Evolutionary conservation across 176 grass and related monocot genomes (phyloP).

Genomic region (Leersia perrieri): DNA sequence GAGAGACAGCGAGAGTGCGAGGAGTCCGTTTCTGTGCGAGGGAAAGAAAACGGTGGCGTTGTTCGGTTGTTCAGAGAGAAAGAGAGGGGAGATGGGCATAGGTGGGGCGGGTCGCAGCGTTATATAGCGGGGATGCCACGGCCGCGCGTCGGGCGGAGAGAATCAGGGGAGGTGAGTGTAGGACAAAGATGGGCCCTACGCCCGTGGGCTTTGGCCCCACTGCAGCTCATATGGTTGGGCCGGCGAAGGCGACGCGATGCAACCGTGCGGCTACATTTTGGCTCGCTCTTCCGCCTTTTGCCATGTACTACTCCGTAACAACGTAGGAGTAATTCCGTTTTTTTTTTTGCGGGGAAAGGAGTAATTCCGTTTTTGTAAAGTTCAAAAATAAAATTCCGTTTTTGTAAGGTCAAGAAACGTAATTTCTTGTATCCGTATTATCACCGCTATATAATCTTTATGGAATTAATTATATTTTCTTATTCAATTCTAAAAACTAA

Average conservation of each 20-base stretch:
- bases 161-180: neutral
- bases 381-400: too few relatives aligned
- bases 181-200: constrained; percentile 9
- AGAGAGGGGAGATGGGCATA: neutral
- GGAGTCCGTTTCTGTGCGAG: neutral
- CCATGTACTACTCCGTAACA: too few relatives aligned
- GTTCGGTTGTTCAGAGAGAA: neutral
- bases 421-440: neutral
- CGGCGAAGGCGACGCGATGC: constrained; percentile 11
- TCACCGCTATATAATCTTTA: neutral
- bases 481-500: neutral
- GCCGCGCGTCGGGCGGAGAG: neutral
- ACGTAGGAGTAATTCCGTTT: too few relatives aligned
- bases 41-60: neutral
- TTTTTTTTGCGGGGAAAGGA: too few relatives aligned
- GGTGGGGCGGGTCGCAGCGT: neutral
- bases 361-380: too few relatives aligned
- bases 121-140: constrained; percentile 43
- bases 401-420: too few relatives aligned
- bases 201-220: constrained; percentile 21
- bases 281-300: neutral
- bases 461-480: too few relatives aligned
- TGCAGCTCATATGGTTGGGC: neutral
- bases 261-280: neutral
- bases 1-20: neutral